These are phyloP conservation scores for Mucor indicus DNA, from an alignment of 371 early-diverging fungal species.

Conservation along the genomic window DNA sequence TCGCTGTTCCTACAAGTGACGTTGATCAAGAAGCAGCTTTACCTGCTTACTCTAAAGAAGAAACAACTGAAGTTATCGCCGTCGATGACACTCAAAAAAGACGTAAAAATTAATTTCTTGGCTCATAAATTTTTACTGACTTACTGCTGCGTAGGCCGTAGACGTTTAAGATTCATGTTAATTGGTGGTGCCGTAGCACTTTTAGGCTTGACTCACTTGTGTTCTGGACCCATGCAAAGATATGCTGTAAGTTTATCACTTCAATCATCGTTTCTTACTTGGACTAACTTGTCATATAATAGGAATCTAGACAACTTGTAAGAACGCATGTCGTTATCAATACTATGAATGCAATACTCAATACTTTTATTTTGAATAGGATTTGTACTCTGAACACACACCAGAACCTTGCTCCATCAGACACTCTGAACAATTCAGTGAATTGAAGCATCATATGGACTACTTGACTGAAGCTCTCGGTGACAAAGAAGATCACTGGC, in stretches of 20 bases:
- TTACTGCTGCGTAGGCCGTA: neutral
- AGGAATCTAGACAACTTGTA: no score
- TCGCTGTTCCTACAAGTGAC: slow-evolving; percentile 19
- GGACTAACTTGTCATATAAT: neutral
- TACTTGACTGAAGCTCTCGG: slow-evolving; percentile 5
- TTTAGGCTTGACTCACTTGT: slow-evolving; percentile 12
- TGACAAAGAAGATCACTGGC: neutral
- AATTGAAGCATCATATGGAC: slow-evolving; percentile 16
- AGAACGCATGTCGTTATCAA: no score
- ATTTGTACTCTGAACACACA: neutral
- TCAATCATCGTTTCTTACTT: neutral
- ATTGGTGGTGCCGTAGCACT: slow-evolving; percentile 24
- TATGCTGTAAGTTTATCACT: neutral
- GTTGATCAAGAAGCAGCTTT: slow-evolving; percentile 8
- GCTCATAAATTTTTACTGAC: neutral
- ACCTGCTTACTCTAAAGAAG: slow-evolving; percentile 10
- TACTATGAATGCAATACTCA: neutral
- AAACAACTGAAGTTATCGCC: neutral
- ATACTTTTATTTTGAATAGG: neutral
- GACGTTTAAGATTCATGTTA: slow-evolving; percentile 6
- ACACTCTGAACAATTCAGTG: slow-evolving; percentile 8
- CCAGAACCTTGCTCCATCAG: slow-evolving; percentile 11
- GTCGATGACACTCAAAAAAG: neutral
- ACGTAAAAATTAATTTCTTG: neutral
- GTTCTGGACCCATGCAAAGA: neutral